A percentile compares a stretch with the other conserved stretches of the same genome.
phyloP scores from a whole-genome alignment of 2,329 filamentous ascomycete species.

The Chrysoporthe puriensis region DNA sequence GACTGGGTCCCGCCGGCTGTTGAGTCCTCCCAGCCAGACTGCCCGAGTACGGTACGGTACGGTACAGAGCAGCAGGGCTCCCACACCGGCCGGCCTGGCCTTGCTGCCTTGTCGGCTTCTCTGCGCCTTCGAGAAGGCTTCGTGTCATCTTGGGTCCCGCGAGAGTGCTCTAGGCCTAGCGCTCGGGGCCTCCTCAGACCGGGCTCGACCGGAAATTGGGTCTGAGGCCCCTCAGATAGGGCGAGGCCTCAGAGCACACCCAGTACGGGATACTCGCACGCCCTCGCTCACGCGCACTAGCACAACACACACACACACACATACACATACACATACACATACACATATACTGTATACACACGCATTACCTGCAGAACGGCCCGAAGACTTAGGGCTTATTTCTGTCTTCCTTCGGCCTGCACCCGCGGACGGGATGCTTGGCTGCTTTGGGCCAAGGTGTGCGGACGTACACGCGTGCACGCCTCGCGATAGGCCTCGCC shows the following conservation, averaged over 20 bases:
- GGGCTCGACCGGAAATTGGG: conserved; percentile 1
- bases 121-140: conserved; percentile 12
- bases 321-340: neutral
- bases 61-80: no score
- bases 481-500: neutral
- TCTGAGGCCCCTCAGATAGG: neutral
- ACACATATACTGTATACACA: neutral
- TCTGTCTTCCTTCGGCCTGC: neutral
- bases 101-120: conserved; percentile 3
- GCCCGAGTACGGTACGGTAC: no score
- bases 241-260: no score
- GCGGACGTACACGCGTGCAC: neutral
- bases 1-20: neutral
- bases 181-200: neutral
- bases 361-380: conserved; percentile 19
- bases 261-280: no score
- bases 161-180: neutral
- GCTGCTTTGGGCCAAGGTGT: neutral
- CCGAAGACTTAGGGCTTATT: conserved; percentile 10
- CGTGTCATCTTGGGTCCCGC: conserved; percentile 6
- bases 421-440: neutral
- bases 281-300: no score
- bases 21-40: neutral
- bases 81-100: neutral
- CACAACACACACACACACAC: neutral